These are phyloP conservation scores for Sicyos edulis DNA, from an alignment of 306 rosid genomes.

Conservation along the genomic window DNA sequence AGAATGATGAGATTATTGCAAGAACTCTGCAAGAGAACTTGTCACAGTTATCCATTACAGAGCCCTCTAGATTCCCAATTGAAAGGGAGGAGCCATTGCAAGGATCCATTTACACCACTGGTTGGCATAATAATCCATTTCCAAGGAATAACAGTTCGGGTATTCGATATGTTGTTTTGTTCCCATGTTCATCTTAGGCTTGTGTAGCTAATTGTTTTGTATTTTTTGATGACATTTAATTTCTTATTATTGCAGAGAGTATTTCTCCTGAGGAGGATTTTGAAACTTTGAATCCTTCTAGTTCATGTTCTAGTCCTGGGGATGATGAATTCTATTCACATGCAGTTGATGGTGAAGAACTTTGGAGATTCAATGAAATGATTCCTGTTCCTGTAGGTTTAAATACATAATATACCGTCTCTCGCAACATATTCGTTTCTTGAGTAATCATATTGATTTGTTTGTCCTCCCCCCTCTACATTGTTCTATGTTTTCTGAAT, in stretches of 20 bases:
- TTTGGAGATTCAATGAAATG: conserved; percentile 56
- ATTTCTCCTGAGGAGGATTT: conserved; percentile 33
- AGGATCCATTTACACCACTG: conserved; percentile 34
- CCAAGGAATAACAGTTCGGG: conserved; percentile 46
- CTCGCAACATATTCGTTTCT: neutral
- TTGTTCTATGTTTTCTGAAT: neutral
- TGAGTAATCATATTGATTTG: neutral
- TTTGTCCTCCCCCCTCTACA: neutral
- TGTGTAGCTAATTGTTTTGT: conserved; percentile 19
- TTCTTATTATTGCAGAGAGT: conserved; percentile 36
- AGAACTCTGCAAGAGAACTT: conserved; percentile 71
- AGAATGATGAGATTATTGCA: conserved; percentile 79
- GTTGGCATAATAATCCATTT: conserved; percentile 45
- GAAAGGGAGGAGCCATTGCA: conserved; percentile 41
- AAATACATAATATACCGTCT: conserved; percentile 6
- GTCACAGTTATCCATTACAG: conserved; percentile 44
- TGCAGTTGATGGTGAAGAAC: conserved; percentile 51
- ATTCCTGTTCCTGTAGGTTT: conserved; percentile 66
- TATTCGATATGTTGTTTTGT: conserved; percentile 24
- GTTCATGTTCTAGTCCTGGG: conserved; percentile 53
- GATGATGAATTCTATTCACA: conserved; percentile 34
- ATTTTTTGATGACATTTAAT: conserved; percentile 15
- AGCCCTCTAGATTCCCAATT: conserved; percentile 37
- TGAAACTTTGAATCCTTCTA: conserved; percentile 37
- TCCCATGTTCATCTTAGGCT: conserved; percentile 13